Evolutionary conservation across 2,329 filamentous ascomycete species (phyloP).

Genomic region (Aspergillus terreus): DNA sequence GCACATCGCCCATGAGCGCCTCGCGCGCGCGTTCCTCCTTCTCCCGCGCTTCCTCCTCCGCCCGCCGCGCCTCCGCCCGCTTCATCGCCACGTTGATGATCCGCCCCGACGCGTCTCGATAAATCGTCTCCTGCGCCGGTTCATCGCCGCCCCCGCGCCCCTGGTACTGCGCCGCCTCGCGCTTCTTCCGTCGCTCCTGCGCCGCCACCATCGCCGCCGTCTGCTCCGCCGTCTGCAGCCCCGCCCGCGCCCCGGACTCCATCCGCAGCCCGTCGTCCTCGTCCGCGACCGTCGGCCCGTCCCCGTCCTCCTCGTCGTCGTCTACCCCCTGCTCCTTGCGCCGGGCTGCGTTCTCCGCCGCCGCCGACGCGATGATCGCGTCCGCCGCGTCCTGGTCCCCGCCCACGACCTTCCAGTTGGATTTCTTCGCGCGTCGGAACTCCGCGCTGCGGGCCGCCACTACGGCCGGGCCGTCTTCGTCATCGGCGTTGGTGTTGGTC

Average conservation of each 20-base stretch:
- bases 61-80: constrained; percentile 77
- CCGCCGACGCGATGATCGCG: constrained; percentile 70
- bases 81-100: constrained; percentile 91
- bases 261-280: constrained; percentile 57
- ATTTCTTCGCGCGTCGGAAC: constrained; percentile 74
- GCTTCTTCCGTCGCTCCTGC: constrained; percentile 54
- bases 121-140: constrained; percentile 75
- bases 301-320: constrained; percentile 44
- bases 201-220: constrained; percentile 68
- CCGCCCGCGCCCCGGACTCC: constrained; percentile 83
- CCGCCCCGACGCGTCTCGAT: constrained; percentile 90
- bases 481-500: constrained; percentile 26
- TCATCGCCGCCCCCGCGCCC: constrained; percentile 40
- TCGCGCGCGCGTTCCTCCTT: constrained; percentile 65
- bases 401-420: constrained; percentile 67
- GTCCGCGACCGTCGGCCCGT: constrained; percentile 44
- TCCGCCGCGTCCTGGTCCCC: constrained; percentile 66
- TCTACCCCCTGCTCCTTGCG: constrained; percentile 37
- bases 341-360: constrained; percentile 57
- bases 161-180: constrained; percentile 40
- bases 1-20: constrained; percentile 79
- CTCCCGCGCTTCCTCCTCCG: constrained; percentile 65
- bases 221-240: constrained; percentile 77
- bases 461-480: constrained; percentile 33
- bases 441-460: constrained; percentile 34